These are phyloP conservation scores for Tubosaeta sp. DNA, from an alignment of 768 basidiomycete species.

Conservation along the genomic window DNA sequence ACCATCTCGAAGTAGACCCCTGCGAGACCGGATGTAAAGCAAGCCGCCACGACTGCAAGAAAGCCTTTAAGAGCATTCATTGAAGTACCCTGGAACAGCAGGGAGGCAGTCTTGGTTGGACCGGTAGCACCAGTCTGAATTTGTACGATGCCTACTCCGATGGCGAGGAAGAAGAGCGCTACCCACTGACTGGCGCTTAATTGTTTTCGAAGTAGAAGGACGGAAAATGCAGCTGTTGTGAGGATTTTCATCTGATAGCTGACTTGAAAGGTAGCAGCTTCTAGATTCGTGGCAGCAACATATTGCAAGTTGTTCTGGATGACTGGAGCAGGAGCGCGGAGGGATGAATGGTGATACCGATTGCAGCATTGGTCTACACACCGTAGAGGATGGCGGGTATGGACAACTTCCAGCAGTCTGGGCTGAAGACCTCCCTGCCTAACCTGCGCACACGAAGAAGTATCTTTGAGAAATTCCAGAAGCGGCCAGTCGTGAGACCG, in stretches of 20 bases:
- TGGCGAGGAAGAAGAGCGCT: conserved; percentile 76
- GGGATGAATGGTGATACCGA: conserved; percentile 5
- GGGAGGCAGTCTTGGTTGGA: conserved; percentile 24
- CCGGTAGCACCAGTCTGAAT: conserved; percentile 50
- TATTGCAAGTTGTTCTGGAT: conserved; percentile 96
- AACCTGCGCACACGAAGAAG: conserved; percentile 52
- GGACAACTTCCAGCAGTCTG: conserved; percentile 95
- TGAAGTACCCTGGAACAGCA: conserved; percentile 39
- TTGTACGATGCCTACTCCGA: conserved; percentile 88
- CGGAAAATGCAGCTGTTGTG: conserved; percentile 88
- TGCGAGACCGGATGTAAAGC: conserved; percentile 92
- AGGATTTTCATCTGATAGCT: conserved; percentile 98
- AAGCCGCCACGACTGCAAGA: conserved; percentile 83
- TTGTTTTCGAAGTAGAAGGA: conserved; percentile 73
- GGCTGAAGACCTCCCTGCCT: conserved; percentile 70
- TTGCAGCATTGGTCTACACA: conserved; percentile 23
- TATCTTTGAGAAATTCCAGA: conserved; percentile 34
- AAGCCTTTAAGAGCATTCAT: conserved; percentile 88
- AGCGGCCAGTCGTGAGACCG: conserved; percentile 29
- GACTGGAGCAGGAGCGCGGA: conserved; percentile 34
- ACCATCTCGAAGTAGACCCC: conserved; percentile 99
- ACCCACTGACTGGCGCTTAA: conserved; percentile 77
- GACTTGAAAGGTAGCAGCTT: conserved; percentile 95
- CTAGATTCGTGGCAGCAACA: conserved; percentile 88
- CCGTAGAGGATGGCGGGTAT: conserved; percentile 95